Base-by-base conservation (phyloP, 495 filamentous ascomycete species). In the Trichoderma asperelloides region DNA sequence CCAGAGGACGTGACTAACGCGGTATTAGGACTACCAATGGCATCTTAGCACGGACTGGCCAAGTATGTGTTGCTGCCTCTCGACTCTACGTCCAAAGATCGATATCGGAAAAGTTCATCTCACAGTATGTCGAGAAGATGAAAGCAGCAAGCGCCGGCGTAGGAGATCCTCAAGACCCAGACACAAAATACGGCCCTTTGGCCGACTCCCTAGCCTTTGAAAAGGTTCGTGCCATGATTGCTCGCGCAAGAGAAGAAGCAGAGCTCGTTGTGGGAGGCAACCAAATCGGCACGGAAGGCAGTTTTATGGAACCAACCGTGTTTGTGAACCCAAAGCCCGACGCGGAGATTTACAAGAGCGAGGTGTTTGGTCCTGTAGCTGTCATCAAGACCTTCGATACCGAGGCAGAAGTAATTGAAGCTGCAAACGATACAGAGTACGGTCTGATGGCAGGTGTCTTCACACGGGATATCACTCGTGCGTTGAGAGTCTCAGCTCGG, bases 321-420 rank as follows among this genome's bases (percentile, higher is more conserved):
- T 45, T 45, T 18, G 13, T 45, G 13, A 45, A 45, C 0, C 40
- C 62, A 1, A 30, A 39, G 30, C n/a, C 23, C 3, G n/a, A 21
- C 12, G 25, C 30, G 18, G 30, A 28, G 62, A 73, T 82, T 7
- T 78, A 78, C 71, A 74, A 70, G 18, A 76, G 81, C 57, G 82
- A 84, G 67, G 74, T 79, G 21, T 85, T 84, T 65, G 82, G 82
- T 0, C 82, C 82, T 4, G 78, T 85, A 0, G 74, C 81, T 23
- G 70, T 74, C 6, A 73, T 85, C 40, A 74, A 77, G 16, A 74
- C 67, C 0, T 80, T 83, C 66, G 71, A 77, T 18, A 73, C 71
- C 2, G 81, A 81, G 62, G 74, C 76, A 5, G 73, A 82, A 63
- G 80, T 76, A 0, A 69, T 83, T 13, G 66, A 67, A 0, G 69